Conservation (phyloP, 148 eudicot species). For the Beta vulgaris region DNA sequence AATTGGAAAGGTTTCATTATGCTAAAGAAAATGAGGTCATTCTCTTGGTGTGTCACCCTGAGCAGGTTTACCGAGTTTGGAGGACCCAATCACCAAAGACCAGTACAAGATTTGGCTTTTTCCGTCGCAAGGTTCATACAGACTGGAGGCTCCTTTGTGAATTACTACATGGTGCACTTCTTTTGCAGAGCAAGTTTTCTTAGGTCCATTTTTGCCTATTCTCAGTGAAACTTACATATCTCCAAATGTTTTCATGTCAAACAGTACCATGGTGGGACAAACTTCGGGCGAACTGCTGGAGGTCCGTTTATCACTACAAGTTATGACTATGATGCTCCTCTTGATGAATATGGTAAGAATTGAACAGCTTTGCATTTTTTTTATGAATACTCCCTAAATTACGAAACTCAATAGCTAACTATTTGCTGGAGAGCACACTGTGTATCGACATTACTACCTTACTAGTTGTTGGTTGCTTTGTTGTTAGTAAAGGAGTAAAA, state of each 20-base stretch:
- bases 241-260: constrained; percentile 17
- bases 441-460: no score
- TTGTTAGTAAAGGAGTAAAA: no score
- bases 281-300: constrained; percentile 87
- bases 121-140: constrained; percentile 77
- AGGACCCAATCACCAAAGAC: constrained; percentile 66
- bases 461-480: no score
- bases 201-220: neutral
- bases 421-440: no score
- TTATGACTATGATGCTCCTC: constrained; percentile 94
- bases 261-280: constrained; percentile 94
- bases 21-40: neutral
- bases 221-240: neutral
- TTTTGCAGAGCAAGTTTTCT: neutral
- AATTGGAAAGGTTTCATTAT: neutral
- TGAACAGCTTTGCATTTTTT: neutral
- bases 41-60: constrained; percentile 9
- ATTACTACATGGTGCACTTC: constrained; percentile 82
- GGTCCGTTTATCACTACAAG: constrained; percentile 94
- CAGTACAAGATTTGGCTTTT: constrained; percentile 91
- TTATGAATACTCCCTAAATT: no score
- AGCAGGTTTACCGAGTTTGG: constrained; percentile 87
- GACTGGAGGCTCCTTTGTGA: constrained; percentile 84
- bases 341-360: constrained; percentile 81
- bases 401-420: no score